Base-by-base conservation (phyloP, 2,329 filamentous ascomycete species). In the Colletotrichum abscissum region DNA sequence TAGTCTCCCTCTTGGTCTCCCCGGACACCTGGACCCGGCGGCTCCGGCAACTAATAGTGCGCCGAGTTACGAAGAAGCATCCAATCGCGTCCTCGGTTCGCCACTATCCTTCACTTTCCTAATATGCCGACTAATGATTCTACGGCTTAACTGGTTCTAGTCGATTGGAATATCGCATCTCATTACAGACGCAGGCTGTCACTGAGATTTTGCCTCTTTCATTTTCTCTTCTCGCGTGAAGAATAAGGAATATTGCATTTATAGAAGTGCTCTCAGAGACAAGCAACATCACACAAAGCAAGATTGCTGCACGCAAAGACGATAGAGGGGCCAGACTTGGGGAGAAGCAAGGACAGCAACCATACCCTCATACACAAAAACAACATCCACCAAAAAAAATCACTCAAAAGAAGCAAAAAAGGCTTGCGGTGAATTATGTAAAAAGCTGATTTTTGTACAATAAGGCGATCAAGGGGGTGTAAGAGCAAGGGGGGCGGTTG, bases 1-100 rank as follows among this genome's bases (percentile, higher is more conserved):
- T 79, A 86, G 76, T 90, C 88, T 70, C 84, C 84, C 67, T 82
- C 83, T 55, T 86, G 85, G 79, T 86, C 85, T 78, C 85, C 84
- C 74, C 80, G 83, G 75, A 86, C 85, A 19, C 85, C 85, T 78
- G 85, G 84, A 74, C 84, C 83, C 72, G 83, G 82, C 74, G 79
- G 81, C 38, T 83, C 82, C 78, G 83, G 83, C 78, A 84, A 85
- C 77, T 82, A 84, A 80, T 84, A 84, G 69, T 74, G 57, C 26
- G 33, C 62, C 74, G 73, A 76, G 67, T 70, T 69, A 12, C 62
- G 64, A 73, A 28, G 60, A 62, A 54, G 69, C 57, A 63, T 35
- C 24, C 58, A 38, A 59, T 38, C 28, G 30, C 56, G 64, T 62
- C 67, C 54, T 67, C 67, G 24, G 55, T 64, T 72, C 55, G 72